Evolutionary conservation across 306 rosid species (phyloP), one percentile per base, ranked within the genome.

Genomic region (Argentina anserina): DNA sequence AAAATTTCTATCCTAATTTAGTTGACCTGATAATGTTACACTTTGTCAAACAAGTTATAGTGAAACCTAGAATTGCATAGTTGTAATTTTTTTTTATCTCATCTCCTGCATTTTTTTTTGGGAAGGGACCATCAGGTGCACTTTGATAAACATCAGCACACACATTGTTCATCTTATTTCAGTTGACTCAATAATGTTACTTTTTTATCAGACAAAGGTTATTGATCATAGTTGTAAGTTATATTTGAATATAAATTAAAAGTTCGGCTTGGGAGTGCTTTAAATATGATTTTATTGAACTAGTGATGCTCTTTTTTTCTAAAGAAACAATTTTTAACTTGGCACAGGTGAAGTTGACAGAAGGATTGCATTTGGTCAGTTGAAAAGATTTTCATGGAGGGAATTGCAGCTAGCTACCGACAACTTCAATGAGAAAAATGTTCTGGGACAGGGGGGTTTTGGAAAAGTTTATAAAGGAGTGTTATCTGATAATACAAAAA

Each of bases 391-490:
- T 87, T 82, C 86, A 42, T 91, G 97, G 99, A 87, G 96, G 80
- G 99, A 95, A 76, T 79, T 95, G 69, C 99, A 91, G 83, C 65
- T 91, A 50, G 97, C 99, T 56, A 91, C 99, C 8, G 97, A 95
- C 80, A 87, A 81, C 75, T 95, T 95, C 80, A 90, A 86, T 43
- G 97, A 95, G 81, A 90, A 87, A 85, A 88, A 90, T 79, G 97
- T 95, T 80, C 60, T 95, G 70, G 99, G 99, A 70, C 99, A 91
- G 82, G 99, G 99, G 81, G 99, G 99, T 78, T 95, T 95, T 80
- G 99, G 99, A 80, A 95, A 91, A 85, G 97, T 95, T 72, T 95
- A 95, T 73, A 95, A 88, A 83, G 99, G 99, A 68, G 97, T 95
- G 79, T 89, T 95, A 50, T 74, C 86, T 70, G 97, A 95, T 84